Evolutionary conservation across 1,284 basidiomycete genomes (phyloP).

Genomic region (Macrocybe sp.): DNA sequence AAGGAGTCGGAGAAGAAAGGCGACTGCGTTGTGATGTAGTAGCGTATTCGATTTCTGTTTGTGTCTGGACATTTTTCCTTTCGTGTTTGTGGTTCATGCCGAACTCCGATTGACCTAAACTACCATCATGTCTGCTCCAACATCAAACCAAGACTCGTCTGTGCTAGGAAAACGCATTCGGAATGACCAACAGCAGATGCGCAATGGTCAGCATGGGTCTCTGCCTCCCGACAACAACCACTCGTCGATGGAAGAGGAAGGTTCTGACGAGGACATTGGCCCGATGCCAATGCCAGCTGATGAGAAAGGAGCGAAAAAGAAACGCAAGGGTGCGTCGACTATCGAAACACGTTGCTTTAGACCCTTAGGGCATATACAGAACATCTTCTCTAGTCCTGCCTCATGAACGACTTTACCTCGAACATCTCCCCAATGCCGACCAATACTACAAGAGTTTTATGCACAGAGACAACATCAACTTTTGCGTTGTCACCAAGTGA

Average conservation of each 20-base stretch:
- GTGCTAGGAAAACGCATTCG: slow-evolving; percentile 66
- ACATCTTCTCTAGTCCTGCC: slow-evolving; percentile 33
- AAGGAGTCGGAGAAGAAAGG: slow-evolving; percentile 34
- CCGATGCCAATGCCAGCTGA: slow-evolving; percentile 69
- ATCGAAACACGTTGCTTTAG: slow-evolving; percentile 28
- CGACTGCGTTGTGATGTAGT: slow-evolving; percentile 61
- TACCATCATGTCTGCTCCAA: slow-evolving; percentile 28
- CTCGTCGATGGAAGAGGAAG: slow-evolving; percentile 29
- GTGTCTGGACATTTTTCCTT: not conserved
- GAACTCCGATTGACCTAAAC: slow-evolving; percentile 10
- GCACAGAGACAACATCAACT: slow-evolving; percentile 94
- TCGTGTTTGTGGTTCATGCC: not conserved
- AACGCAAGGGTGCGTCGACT: slow-evolving; percentile 56
- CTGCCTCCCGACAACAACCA: slow-evolving; percentile 7
- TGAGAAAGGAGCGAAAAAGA: slow-evolving; percentile 52
- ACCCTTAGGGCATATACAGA: slow-evolving; percentile 31
- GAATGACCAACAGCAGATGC: slow-evolving; percentile 25
- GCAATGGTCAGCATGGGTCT: slow-evolving; percentile 15
- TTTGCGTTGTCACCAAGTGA: slow-evolving; percentile 80
- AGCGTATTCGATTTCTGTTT: slow-evolving; percentile 6
- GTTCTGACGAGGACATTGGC: slow-evolving; percentile 65
- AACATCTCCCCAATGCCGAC: slow-evolving; percentile 88
- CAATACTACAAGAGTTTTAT: slow-evolving; percentile 98
- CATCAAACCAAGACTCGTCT: slow-evolving; percentile 28
- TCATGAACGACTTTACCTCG: slow-evolving; percentile 75